Evolutionary conservation across 2,329 filamentous ascomycete species (phyloP).

Genomic region (Fusarium papillatum): DNA sequence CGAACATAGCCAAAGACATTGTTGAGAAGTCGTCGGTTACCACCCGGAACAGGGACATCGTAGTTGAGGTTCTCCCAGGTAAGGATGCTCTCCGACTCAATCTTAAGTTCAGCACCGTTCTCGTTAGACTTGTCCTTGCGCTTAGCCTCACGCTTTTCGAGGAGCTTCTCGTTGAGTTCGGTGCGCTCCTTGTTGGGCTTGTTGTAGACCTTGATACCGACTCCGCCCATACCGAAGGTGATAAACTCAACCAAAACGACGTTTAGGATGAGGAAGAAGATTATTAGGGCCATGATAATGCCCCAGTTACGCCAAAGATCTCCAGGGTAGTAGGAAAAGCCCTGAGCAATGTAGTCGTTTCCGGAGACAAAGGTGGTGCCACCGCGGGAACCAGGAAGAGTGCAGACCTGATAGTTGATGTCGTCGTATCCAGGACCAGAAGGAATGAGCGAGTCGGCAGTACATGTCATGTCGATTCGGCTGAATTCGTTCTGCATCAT

Average conservation of each 20-base stretch:
- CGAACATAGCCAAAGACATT: constrained; percentile 78
- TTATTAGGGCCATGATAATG: constrained; percentile 82
- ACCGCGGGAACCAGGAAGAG: constrained; percentile 77
- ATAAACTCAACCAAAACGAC: constrained; percentile 84
- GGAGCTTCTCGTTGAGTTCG: constrained; percentile 73
- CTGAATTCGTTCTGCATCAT: constrained; percentile 93
- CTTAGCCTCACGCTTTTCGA: constrained; percentile 69
- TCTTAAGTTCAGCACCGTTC: constrained; percentile 64
- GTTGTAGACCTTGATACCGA: constrained; percentile 81
- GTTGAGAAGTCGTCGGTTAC: constrained; percentile 68
- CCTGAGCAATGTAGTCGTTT: constrained; percentile 75
- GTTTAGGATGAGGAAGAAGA: constrained; percentile 82
- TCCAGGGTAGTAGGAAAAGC: constrained; percentile 74
- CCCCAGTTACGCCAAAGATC: constrained; percentile 89
- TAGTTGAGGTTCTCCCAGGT: constrained; percentile 93
- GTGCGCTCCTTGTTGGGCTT: constrained; percentile 78
- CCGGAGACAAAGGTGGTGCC: constrained; percentile 77
- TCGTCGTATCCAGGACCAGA: constrained; percentile 78
- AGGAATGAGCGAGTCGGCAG: constrained; percentile 76
- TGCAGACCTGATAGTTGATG: constrained; percentile 84
- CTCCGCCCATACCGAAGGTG: constrained; percentile 85
- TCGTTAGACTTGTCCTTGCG: constrained; percentile 61
- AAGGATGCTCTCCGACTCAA: constrained; percentile 75
- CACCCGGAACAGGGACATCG: constrained; percentile 72
- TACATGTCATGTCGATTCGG: constrained; percentile 77